Conservation (phyloP, 106 monocot species). For the Gastrodia elata region DNA sequence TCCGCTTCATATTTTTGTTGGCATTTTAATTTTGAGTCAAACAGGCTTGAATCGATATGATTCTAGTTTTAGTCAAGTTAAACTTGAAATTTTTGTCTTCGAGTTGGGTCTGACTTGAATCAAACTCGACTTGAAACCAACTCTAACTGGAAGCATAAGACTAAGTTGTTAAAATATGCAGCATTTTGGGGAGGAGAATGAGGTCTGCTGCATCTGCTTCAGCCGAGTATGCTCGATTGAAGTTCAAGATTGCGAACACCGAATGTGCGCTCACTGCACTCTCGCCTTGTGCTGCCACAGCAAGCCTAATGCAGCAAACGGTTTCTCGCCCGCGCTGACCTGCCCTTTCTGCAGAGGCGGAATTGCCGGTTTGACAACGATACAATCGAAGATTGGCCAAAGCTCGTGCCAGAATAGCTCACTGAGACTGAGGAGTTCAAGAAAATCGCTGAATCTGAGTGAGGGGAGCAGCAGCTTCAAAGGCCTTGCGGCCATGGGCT, state of each 20-base stretch:
- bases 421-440: constrained; percentile 24
- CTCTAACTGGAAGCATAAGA: no score
- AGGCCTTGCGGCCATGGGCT: constrained; percentile 57
- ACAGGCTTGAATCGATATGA: not conserved
- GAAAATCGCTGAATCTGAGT: constrained; percentile 39
- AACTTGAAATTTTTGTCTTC: not conserved
- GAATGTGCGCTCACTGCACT: constrained; percentile 93
- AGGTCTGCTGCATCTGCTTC: constrained; percentile 93
- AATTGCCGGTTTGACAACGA: constrained; percentile 54
- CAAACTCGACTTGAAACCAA: no score
- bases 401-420: constrained; percentile 22
- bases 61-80: not conserved
- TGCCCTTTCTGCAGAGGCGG: constrained; percentile 93
- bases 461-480: constrained; percentile 98
- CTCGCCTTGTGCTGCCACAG: constrained; percentile 84
- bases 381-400: constrained; percentile 21
- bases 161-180: not conserved
- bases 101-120: no score
- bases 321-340: constrained; percentile 22
- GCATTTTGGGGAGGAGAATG: constrained; percentile 43
- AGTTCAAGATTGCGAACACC: constrained; percentile 82
- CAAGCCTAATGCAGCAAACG: constrained; percentile 61
- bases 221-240: constrained; percentile 85
- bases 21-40: not conserved
- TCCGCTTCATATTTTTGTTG: no score